Percentiles rank a stretch among this genome's conserved stretches.
Evolutionary conservation across 2,329 filamentous ascomycete genomes (phyloP).

Genomic region (Apiospora phragmitis): DNA sequence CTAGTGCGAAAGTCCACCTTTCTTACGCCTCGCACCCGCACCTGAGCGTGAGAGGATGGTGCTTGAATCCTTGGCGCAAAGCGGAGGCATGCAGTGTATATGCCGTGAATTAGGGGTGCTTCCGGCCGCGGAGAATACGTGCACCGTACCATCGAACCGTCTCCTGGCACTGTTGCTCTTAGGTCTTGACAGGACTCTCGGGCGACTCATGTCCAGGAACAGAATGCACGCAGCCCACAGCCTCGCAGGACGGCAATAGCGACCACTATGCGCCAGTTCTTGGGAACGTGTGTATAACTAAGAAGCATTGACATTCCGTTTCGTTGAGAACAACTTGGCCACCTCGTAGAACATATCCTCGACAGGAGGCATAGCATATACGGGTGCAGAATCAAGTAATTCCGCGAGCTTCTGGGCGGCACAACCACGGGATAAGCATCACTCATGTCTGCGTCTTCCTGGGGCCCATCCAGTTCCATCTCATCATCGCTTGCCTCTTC

Average conservation of each 20-base stretch:
- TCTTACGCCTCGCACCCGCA: background rate
- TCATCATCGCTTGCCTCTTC: constrained; percentile 43
- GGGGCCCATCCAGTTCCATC: constrained; percentile 46
- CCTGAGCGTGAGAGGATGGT: background rate
- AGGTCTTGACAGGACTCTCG: background rate
- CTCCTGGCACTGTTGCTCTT: background rate
- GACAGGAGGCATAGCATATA: constrained; percentile 69
- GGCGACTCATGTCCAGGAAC: background rate
- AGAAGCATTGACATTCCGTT: constrained; percentile 35
- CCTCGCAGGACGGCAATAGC: background rate
- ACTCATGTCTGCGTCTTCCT: constrained; percentile 50
- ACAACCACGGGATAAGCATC: constrained; percentile 61
- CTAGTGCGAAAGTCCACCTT: background rate
- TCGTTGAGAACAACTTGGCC: constrained; percentile 62
- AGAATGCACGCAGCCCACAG: background rate
- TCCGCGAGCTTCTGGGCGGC: constrained; percentile 65
- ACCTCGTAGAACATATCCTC: constrained; percentile 77
- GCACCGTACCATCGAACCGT: background rate
- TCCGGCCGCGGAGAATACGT: background rate
- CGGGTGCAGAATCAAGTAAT: constrained; percentile 69
- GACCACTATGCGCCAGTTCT: background rate
- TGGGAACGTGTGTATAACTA: background rate
- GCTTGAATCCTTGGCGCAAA: background rate
- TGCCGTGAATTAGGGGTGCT: background rate
- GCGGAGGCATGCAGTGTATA: background rate